Conservation (phyloP, 768 basidiomycete species). For the Trametes elegans region DNA sequence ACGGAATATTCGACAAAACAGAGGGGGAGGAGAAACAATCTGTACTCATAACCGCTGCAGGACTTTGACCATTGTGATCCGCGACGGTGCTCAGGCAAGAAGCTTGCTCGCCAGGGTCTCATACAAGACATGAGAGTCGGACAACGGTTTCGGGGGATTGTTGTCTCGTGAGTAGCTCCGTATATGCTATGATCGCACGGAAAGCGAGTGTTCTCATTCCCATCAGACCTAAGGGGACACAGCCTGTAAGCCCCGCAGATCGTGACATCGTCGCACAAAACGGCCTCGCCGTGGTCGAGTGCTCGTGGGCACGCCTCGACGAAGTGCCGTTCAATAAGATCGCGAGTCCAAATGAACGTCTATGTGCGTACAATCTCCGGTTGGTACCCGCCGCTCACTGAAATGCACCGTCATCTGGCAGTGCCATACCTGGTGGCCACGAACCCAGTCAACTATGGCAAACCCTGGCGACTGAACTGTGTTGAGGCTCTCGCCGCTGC, state of each 20-base stretch:
- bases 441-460: conserved; percentile 97
- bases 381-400: not conserved
- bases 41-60: conserved; percentile 36
- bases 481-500: conserved; percentile 94
- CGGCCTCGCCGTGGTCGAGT: conserved; percentile 97
- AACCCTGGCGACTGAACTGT: conserved; percentile 94
- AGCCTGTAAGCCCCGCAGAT: conserved; percentile 80
- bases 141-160: conserved; percentile 84
- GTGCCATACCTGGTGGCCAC: conserved; percentile 95
- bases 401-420: conserved; percentile 37
- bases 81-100: conserved; percentile 83
- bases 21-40: too few species aligned
- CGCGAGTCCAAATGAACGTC: conserved; percentile 85
- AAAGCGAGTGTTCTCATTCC: not conserved
- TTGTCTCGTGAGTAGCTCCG: conserved; percentile 73
- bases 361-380: conserved; percentile 53
- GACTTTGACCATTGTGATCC: conserved; percentile 99
- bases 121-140: conserved; percentile 85
- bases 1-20: conserved; percentile 16
- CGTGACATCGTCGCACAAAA: conserved; percentile 67
- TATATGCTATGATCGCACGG: not conserved
- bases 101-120: conserved; percentile 79
- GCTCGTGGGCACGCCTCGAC: conserved; percentile 94
- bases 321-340: conserved; percentile 96
- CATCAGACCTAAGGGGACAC: conserved; percentile 77